Evolutionary conservation across 345 rosid species (phyloP).

Genomic region (Dovyalis caffra): DNA sequence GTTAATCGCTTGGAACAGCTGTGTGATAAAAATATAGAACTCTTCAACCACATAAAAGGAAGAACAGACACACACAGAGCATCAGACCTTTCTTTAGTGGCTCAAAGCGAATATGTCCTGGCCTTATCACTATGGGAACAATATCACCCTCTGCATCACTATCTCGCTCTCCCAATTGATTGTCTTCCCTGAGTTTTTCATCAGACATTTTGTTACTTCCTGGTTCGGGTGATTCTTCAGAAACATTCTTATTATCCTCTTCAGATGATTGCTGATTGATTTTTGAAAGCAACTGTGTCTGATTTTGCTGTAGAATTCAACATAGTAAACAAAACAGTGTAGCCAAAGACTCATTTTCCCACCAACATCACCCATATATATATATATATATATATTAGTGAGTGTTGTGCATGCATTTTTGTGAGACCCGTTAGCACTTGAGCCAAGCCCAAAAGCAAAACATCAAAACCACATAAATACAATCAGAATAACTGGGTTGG

Average conservation of each 20-base stretch:
- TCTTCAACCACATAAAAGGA: not conserved
- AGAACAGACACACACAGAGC: not conserved
- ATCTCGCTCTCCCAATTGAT: slow-evolving; percentile 29
- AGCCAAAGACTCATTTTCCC: not conserved
- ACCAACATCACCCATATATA: not conserved
- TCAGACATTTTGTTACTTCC: slow-evolving; percentile 18
- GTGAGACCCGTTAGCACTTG: too few relatives aligned
- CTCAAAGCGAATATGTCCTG: slow-evolving; percentile 92
- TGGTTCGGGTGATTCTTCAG: slow-evolving; percentile 24
- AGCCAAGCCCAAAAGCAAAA: not conserved
- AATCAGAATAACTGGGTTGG: not conserved
- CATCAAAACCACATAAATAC: not conserved
- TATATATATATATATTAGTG: too few relatives aligned
- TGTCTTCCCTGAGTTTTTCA: slow-evolving; percentile 13
- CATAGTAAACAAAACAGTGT: not conserved
- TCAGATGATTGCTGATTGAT: slow-evolving; percentile 36
- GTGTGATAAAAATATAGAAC: slow-evolving; percentile 6
- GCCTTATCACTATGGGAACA: slow-evolving; percentile 75
- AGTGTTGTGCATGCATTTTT: not conserved
- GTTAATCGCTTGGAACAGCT: slow-evolving; percentile 12
- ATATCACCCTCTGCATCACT: slow-evolving; percentile 43
- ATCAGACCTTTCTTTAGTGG: slow-evolving; percentile 54
- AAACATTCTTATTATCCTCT: slow-evolving; percentile 28
- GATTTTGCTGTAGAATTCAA: slow-evolving; percentile 40
- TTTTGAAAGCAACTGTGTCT: slow-evolving; percentile 36